Conservation (phyloP, 1,284 basidiomycete genomes). For the Boletus semigastroideus region DNA sequence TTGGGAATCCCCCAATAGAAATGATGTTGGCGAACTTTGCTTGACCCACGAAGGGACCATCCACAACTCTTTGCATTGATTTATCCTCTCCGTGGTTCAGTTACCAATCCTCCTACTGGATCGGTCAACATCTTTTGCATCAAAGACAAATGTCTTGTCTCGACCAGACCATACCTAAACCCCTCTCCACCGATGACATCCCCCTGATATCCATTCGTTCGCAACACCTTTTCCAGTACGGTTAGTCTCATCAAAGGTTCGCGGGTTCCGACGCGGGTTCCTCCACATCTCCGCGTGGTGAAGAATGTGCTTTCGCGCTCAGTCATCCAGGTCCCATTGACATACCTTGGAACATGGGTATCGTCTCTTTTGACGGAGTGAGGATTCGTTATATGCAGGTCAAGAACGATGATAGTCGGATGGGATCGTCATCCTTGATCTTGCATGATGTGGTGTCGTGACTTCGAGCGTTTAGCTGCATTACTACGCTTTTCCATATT, state of each 20-base stretch:
- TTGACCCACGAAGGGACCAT: too few relatives aligned
- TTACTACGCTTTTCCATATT: too few relatives aligned
- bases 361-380: neutral
- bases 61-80: too few relatives aligned
- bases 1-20: too few relatives aligned
- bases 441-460: too few relatives aligned
- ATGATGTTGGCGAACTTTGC: too few relatives aligned
- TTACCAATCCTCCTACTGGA: neutral
- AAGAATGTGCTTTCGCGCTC: too few relatives aligned
- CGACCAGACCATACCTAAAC: neutral
- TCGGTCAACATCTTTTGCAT: neutral
- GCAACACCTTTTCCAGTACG: neutral
- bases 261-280: neutral
- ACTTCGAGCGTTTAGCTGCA: too few relatives aligned
- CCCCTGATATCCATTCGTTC: neutral
- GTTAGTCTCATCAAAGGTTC: neutral
- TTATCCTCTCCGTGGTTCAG: neutral
- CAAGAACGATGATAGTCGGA: neutral
- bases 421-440: too few relatives aligned
- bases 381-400: neutral
- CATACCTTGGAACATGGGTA: fast-evolving
- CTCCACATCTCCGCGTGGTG: neutral
- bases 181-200: neutral
- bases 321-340: neutral
- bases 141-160: neutral